Percentiles rank a stretch among this genome's conserved stretches.
Conservation (phyloP, 2,329 filamentous ascomycete species). For the Periconia sp. region DNA sequence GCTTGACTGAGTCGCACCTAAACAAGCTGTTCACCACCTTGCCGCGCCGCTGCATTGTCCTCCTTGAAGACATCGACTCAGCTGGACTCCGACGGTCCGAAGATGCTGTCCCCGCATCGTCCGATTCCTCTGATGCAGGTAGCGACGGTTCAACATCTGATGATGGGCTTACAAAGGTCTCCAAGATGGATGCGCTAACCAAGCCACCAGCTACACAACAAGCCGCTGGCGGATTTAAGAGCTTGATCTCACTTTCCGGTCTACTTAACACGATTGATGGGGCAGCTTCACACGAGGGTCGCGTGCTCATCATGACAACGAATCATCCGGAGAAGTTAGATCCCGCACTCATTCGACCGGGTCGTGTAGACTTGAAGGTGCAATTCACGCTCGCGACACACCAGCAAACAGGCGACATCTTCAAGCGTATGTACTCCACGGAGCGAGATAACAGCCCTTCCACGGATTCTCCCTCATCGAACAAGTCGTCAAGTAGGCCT, state of each 20-base stretch:
- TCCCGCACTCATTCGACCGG: conserved; percentile 74
- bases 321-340: conserved; percentile 78
- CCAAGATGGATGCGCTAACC: conserved; percentile 15
- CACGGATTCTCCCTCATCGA: background rate
- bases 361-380: conserved; percentile 72
- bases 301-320: conserved; percentile 82
- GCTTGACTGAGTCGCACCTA: conserved; percentile 71
- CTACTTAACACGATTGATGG: conserved; percentile 85
- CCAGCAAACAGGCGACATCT: conserved; percentile 50
- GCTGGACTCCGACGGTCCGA: conserved; percentile 51
- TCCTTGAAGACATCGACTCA: conserved; percentile 57
- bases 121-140: conserved; percentile 3
- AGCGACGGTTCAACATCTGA: conserved; percentile 13
- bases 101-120: conserved; percentile 15
- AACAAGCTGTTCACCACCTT: conserved; percentile 51
- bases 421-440: conserved; percentile 47
- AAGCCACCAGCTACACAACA: conserved; percentile 13
- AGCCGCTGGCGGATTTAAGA: conserved; percentile 26
- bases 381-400: conserved; percentile 59
- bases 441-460: background rate
- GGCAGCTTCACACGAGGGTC: conserved; percentile 78
- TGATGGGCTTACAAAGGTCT: conserved; percentile 20
- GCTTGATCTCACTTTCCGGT: conserved; percentile 75
- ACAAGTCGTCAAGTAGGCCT: background rate
- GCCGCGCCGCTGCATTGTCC: conserved; percentile 53